Evolutionary conservation across 148 eudicot genomes (phyloP), one percentile per base, ranked within the genome.

Genomic region (Arctostaphylos glauca): DNA sequence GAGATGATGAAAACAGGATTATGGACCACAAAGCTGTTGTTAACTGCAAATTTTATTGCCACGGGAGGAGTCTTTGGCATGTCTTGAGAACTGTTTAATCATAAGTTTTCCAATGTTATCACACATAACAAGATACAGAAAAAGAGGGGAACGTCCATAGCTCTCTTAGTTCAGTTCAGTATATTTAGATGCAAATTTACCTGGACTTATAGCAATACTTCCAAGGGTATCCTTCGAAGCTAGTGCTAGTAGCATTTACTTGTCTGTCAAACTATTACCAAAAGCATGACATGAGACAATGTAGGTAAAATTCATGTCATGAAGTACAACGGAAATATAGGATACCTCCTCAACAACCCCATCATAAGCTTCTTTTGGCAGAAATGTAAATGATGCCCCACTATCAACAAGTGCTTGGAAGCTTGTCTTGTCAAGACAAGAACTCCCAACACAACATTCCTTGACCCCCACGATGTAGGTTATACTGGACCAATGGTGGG

Each of bases 371-470:
- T 87, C 86, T 76, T 71, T 80, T 62, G 98, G 97, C 77, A 96
- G 87, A 84, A 82, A 86, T 46, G 97, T 91, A 87, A 96, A 96
- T 54, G 99, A 94, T 76, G 95, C 67, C 56, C 99, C 99, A 88
- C 99, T 94, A 85, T 96, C 99, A 75, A 96, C 87, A 70, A 94
- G 88, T 83, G 94, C 93, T 72, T 86, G 86, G 82, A 94, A 90
- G 84, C 88, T 89, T 62, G 97, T 89, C 70, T 92, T 85, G 75
- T 93, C 86, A 86, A 91, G 92, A 87, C 97, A 96, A 67, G 94
- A 85, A 80, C 80, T 84, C 76, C 93, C 94, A 88, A 96, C 78
- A 85, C 99, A 96, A 81, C 91, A 84, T 53, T 90, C 87, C 80
- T 92, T 92, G 84, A 96, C 95, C 19, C 92, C 98, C 74, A 93